A percentile compares a stretch with the other conserved stretches of the same genome.
Evolutionary conservation across 805 yeast species (phyloP).

Genomic region (Yarrowia osloensis): DNA sequence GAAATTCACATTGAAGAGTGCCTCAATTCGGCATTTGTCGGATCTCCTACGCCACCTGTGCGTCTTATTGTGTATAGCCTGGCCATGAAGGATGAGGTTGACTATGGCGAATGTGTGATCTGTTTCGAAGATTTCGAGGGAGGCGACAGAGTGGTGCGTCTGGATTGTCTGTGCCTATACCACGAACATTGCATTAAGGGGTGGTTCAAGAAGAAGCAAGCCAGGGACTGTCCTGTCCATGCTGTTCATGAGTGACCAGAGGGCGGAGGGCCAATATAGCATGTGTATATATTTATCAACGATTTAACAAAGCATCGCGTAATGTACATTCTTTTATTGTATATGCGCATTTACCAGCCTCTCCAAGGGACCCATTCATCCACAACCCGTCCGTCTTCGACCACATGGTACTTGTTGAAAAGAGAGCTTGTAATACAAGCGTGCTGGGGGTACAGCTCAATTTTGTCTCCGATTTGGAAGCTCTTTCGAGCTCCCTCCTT

Average conservation of each 20-base stretch:
- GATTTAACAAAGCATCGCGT: not conserved
- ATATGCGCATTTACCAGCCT: slow-evolving; percentile 44
- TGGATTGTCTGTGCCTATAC: slow-evolving; percentile 92
- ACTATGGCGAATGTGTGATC: slow-evolving; percentile 77
- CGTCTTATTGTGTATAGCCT: slow-evolving; percentile 22
- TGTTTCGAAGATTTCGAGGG: slow-evolving; percentile 86
- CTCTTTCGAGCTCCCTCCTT: slow-evolving; percentile 27
- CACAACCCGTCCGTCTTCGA: slow-evolving; percentile 52
- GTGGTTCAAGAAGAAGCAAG: slow-evolving; percentile 88
- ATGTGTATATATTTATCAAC: slow-evolving; percentile 11
- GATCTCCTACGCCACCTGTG: slow-evolving; percentile 21
- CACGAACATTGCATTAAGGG: slow-evolving; percentile 87
- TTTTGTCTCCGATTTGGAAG: slow-evolving; percentile 50
- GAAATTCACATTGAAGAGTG: slow-evolving; percentile 20
- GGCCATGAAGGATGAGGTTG: slow-evolving; percentile 23
- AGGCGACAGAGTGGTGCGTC: slow-evolving; percentile 85
- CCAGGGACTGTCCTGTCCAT: slow-evolving; percentile 86
- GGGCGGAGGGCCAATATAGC: not conserved
- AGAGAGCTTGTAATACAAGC: slow-evolving; percentile 68
- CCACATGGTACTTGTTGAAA: slow-evolving; percentile 56
- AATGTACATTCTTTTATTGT: not conserved
- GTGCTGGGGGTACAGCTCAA: slow-evolving; percentile 65
- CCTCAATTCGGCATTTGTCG: slow-evolving; percentile 10
- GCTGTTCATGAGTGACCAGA: slow-evolving; percentile 45
- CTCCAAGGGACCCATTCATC: slow-evolving; percentile 72